Evolutionary conservation across 106 monocot genomes (phyloP), one percentile per base, ranked within the genome.

Genomic region (Chionographis japonica): DNA sequence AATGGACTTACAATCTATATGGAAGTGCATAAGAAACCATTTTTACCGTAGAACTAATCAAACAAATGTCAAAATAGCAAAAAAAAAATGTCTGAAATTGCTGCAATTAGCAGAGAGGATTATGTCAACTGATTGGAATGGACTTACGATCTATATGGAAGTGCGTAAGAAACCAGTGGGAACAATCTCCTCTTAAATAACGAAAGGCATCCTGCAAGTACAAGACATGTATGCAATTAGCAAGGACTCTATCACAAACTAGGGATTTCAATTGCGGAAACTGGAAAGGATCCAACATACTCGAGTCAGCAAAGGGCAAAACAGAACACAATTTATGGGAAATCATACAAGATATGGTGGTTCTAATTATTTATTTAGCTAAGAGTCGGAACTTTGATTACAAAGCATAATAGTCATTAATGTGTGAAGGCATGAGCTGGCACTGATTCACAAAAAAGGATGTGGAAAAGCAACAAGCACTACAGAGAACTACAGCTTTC

Each of bases 1-100:
- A 41, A 61, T 56, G 17, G 41, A 71, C 97, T 85, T 79, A 92
- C 97, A 92, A 67, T 98, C 92, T 51, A 87, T 77, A 80, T 98
- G 97, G 63, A 98, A 98, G 67, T 98, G 97, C 20, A 92, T 98
- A 16, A 98, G 75, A 70, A 98, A 93, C 92, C 97, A 98, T n/a
- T n/a, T n/a, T n/a, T n/a, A 46, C 8, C 5, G 43, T 46, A 46
- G 43, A 46, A 46, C 8, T 46, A 4, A 8, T 46, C 5, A 46
- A 8, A 46, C 8, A 8, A 4, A 46, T 46, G 43, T 46, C 43
- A 46, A 8, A 46, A 46, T 4, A 46, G 8, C 43, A 4, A 46
- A n/a, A n/a, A 27, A 27, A 56, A 17, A 15, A 56, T 2, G 12
- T 10, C 4, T 4, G 12, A 39, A 16, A 7, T 41, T 6, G 55